These are phyloP conservation scores for Phaeomoniella chlamydospora DNA, from an alignment of 2,329 filamentous ascomycete species.

Conservation along the genomic window DNA sequence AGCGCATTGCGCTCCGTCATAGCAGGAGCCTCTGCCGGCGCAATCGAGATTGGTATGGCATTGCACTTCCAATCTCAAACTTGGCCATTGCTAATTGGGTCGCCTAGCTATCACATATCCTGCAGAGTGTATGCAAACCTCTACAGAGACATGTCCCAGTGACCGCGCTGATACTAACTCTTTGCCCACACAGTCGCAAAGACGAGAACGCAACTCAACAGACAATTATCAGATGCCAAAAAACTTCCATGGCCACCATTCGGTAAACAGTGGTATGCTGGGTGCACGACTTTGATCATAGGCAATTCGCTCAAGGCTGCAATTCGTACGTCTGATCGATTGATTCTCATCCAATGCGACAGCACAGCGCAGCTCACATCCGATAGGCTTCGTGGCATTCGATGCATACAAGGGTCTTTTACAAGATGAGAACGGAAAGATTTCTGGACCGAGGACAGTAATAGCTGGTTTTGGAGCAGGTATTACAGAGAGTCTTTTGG, in stretches of 20 bases:
- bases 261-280: constrained; percentile 89
- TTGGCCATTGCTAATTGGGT: neutral
- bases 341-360: neutral
- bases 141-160: neutral
- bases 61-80: neutral
- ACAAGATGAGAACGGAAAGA: constrained; percentile 69
- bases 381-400: constrained; percentile 75
- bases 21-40: constrained; percentile 85
- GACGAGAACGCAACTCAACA: constrained; percentile 86
- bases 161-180: neutral
- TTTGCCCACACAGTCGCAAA: constrained; percentile 82
- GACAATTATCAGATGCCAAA: constrained; percentile 61
- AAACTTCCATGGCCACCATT: constrained; percentile 94
- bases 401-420: constrained; percentile 83
- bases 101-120: constrained; percentile 71
- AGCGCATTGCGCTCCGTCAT: constrained; percentile 79
- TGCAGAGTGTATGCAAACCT: constrained; percentile 64
- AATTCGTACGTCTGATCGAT: constrained; percentile 50
- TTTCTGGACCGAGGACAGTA: constrained; percentile 80
- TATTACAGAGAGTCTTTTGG: constrained; percentile 81
- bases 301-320: constrained; percentile 95
- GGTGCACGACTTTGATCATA: constrained; percentile 91
- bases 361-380: no score
- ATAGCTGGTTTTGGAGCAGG: constrained; percentile 89
- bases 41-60: constrained; percentile 70